Base-by-base conservation (phyloP, 805 yeast species). In the Metschnikowia drakensbergensis region DNA sequence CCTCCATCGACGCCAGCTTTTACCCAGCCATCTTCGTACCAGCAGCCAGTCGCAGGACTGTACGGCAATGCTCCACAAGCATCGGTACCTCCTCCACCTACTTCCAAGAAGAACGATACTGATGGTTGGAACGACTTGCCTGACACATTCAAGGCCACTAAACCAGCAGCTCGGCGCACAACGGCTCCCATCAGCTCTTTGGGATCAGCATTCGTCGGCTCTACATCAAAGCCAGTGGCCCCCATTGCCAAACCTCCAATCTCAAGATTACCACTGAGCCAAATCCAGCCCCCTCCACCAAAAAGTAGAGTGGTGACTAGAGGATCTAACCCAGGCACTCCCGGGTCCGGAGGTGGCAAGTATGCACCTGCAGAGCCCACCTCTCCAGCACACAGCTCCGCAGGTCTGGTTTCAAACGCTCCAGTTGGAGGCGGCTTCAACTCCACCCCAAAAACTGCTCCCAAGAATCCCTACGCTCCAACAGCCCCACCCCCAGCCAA, bases 81-180 rank as follows among this genome's bases (percentile, higher is more conserved):
- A 29, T 10, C 37, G n/a, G 44, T 22, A 3, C 30, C 46, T 11
- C 51, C 54, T 29, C 60, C 51, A n/a, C 49, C 51, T 2, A 10
- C 46, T 1, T 5, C 45, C 17, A 42, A 36, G 50, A 76, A 74
- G 48, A 66, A 65, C 46, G 80, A 80, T 37, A 78, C 78, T 34
- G 87, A 83, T 34, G 88, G 88, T 3, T 83, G 89, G 88, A 83
- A 83, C 57, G 88, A 83, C 59, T 67, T 84, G 51, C 88, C 89
- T 43, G 74, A 79, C 8, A 67, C 74, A 7, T 76, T 76, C 66
- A 65, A 65, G 52, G 61, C 69, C 1, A 13, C 51, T 13, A 60
- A 67, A 28, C 65, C 75, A 7, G 42, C 60, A 4, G 36, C 53
- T 6, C 76, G 77, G 45, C 69, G 76, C 34, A 69, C 76, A 29